Base-by-base conservation (phyloP, 768 basidiomycete species). In the Termitomyces sp. region DNA sequence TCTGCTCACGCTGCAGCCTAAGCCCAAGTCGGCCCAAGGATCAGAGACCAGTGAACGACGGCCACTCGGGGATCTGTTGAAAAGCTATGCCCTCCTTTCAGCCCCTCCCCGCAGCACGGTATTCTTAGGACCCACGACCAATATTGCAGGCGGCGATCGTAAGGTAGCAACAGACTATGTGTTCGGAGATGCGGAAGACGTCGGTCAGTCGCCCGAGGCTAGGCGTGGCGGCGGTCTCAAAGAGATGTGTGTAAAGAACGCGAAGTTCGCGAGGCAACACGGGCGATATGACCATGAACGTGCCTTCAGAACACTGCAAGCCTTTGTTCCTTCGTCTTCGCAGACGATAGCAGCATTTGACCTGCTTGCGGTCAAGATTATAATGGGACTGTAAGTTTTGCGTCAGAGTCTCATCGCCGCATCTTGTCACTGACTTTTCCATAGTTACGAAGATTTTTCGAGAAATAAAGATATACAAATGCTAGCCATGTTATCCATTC, bases 271-370 rank as follows among this genome's bases (percentile, higher is more conserved):
- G n/a, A 74, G 74, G 59, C 65, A 71, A 38, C 76, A 80, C 65
- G 82, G 86, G 3, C 77, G 89, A 54, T 81, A 78, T 61, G 85
- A 87, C 56, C 90, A 92, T 63, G 87, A 89, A 65, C 75, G 89
- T 44, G 74, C 85, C 23, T 91, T 90, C 69, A 77, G 67, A 65
- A 80, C 75, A 11, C 66, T 93, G 17, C 69, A 72, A 44, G 72
- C 82, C 14, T 60, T 90, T 16, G 76, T 88, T 48, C 72, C 73
- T 29, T 58, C 63, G 19, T 9, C 63, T 16, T 58, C 55, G 21
- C 59, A 62, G 32, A 63, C 51, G 8, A 38, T 34, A 31, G 38
- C 53, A 23, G 60, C 66, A n/a, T 70, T 73, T 10, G 73, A 70
- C 60, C 59, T 53, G 19, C 59, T 76, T 44, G 73, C 75, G 7